Conservation (phyloP, 176 grass and related monocot species). For the Raddia distichophylla region DNA sequence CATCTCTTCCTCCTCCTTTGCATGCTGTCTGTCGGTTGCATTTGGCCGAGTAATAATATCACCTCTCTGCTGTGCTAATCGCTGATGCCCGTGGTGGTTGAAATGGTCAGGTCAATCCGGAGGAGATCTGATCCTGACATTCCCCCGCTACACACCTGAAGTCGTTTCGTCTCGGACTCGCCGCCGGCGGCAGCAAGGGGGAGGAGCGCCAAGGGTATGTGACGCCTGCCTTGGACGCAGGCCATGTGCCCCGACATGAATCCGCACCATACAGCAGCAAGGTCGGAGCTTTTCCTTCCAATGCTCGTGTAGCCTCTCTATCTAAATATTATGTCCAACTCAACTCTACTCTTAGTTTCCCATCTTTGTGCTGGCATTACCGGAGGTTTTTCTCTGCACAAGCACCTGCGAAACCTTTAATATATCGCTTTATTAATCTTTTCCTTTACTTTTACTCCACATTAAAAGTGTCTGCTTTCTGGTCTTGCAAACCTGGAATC, state of each 20-base stretch:
- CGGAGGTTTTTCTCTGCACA: not conserved
- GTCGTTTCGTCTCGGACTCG: not conserved
- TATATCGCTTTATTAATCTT: not conserved
- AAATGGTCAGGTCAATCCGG: constrained; percentile 16
- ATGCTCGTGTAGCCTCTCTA: not conserved
- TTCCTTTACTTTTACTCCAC: no score
- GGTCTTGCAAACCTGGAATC: not conserved
- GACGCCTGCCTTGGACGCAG: constrained; percentile 29
- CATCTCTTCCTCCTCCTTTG: not conserved
- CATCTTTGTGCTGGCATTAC: not conserved
- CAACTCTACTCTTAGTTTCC: not conserved
- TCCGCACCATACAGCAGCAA: constrained; percentile 31
- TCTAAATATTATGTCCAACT: not conserved
- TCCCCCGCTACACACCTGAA: not conserved
- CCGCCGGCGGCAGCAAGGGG: not conserved
- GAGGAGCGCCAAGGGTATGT: constrained; percentile 31
- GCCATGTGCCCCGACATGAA: constrained; percentile 50
- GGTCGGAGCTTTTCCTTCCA: constrained; percentile 11
- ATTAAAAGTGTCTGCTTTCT: not conserved
- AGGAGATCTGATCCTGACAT: constrained; percentile 7
- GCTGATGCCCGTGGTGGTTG: not conserved
- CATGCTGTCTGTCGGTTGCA: constrained; percentile 8
- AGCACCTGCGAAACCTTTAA: not conserved
- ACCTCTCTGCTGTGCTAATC: not conserved
- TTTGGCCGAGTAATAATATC: not conserved